Base-by-base conservation (phyloP, 805 yeast genomes). In the Sugiyamaella mastotermitis region DNA sequence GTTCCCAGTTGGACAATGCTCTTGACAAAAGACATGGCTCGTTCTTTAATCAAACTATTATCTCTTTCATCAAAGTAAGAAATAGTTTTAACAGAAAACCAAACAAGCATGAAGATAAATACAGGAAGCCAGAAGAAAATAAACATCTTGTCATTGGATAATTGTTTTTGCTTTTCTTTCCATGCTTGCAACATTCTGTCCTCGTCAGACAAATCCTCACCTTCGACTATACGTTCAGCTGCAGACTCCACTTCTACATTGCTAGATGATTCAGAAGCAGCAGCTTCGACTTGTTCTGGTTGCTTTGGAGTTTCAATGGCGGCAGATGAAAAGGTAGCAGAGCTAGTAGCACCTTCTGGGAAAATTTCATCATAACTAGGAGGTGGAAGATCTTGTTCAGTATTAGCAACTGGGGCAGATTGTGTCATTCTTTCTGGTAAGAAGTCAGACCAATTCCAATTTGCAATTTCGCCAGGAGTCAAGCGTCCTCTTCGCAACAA, bases 91-190 rank as follows among this genome's bases (percentile, higher is more conserved):
- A 42, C 22, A 7, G 50, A 46, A 21, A 50, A 23, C 48, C 48
- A 46, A 22, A 83, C 56, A 30, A 50, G 25, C 30, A 52, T 48
- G 22, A 57, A 48, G 15, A 80, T 49, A 37, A 85, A 62, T 26
- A 83, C 71, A 10, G 97, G 97, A 41, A 87, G 62, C 97, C 97
- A 88, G 71, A 88, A 87, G 57, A 88, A 84, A 44, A 85, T 63
- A 46, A 88, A 67, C 84, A 86, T 81, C 53, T 76, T 80, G 60
- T 88, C 97, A 52, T 85, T 82, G 50, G 62, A 64, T 41, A 73
- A 63, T 35, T 66, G 68, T 49, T 65, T 66, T 43, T 66, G 66
- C 44, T 67, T 45, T n/a, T 49, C 43, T 41, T 48, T 55, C 55
- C 78, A 73, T 8, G 47, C 49, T 33, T 48, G 44, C 31, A 51